phyloP scores from a whole-genome alignment of 495 filamentous ascomycete genomes.

The Podospora sp. region DNA sequence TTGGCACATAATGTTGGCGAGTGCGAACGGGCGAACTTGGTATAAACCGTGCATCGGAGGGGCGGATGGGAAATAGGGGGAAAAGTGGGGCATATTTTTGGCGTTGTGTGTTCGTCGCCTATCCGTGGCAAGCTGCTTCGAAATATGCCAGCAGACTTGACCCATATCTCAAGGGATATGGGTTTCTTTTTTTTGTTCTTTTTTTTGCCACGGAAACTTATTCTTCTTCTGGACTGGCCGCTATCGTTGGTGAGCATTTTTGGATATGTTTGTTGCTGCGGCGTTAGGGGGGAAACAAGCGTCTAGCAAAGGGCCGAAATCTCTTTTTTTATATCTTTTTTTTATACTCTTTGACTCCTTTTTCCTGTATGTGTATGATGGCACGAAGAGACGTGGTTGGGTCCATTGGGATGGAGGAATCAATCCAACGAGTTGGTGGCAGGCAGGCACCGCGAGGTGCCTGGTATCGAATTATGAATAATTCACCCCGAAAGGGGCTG shows the following conservation, averaged over 20 bases:
- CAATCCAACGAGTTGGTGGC: not conserved
- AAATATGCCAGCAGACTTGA: slow-evolving; percentile 7
- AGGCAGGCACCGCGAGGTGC: not conserved
- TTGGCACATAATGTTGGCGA: slow-evolving; percentile 17
- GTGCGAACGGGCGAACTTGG: not conserved
- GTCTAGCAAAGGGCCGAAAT: not conserved
- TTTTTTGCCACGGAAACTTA: not conserved
- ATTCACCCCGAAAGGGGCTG: not conserved
- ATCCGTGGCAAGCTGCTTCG: not conserved
- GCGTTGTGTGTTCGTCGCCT: slow-evolving; percentile 11
- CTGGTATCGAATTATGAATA: slow-evolving; percentile 10
- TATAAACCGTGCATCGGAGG: not conserved
- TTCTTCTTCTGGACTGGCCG: slow-evolving; percentile 6
- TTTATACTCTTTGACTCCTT: not conserved
- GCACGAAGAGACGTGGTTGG: not conserved
- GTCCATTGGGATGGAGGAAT: not conserved
- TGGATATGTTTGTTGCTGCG: not conserved
- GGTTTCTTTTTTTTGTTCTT: not conserved
- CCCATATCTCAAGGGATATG: not conserved
- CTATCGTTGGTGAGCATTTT: not conserved
- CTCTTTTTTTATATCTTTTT: slow-evolving; percentile 13
- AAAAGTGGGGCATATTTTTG: slow-evolving; percentile 15
- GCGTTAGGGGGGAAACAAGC: slow-evolving; percentile 2
- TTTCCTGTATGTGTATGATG: slow-evolving; percentile 11
- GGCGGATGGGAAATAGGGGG: slow-evolving; percentile 4